Evolutionary conservation across 2,329 filamentous ascomycete genomes (phyloP).

Genomic region (Paecilomyces sp.): DNA sequence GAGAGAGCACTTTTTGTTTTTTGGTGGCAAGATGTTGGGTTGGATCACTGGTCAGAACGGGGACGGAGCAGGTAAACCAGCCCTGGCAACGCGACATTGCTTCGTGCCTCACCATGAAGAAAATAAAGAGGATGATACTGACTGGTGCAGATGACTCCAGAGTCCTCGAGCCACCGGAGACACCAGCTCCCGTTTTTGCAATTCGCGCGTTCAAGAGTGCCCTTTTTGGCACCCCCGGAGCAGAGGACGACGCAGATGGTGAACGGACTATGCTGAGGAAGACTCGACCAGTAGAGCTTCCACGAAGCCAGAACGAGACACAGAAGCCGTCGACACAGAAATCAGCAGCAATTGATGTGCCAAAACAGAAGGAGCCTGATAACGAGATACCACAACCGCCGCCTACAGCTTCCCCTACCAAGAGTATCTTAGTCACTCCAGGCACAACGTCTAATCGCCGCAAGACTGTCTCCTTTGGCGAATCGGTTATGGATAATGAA

Average conservation of each 20-base stretch:
- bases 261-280: constrained; percentile 11
- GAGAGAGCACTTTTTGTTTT: constrained; percentile 2
- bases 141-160: constrained; percentile 39
- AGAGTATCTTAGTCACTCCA: constrained; percentile 59
- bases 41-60: constrained; percentile 27
- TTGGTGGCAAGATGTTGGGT: constrained; percentile 22
- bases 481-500: constrained; percentile 51
- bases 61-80: constrained; percentile 12
- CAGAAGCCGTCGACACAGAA: constrained; percentile 10
- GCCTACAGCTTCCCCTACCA: constrained; percentile 44
- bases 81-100: background rate
- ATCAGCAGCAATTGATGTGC: constrained; percentile 10
- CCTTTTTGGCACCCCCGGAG: constrained; percentile 56
- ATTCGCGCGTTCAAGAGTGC: constrained; percentile 60
- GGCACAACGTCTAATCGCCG: constrained; percentile 50
- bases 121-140: background rate
- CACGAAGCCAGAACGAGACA: constrained; percentile 13
- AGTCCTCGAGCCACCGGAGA: constrained; percentile 54
- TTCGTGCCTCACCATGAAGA: constrained; percentile 1
- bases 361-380: constrained; percentile 13
- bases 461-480: constrained; percentile 56
- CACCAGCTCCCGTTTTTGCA: constrained; percentile 60
- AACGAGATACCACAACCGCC: constrained; percentile 18
- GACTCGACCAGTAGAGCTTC: constrained; percentile 9
- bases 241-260: constrained; percentile 34